These are phyloP conservation scores for Fusarium nematophilum DNA, from an alignment of 2,329 filamentous ascomycete species.

Conservation along the genomic window DNA sequence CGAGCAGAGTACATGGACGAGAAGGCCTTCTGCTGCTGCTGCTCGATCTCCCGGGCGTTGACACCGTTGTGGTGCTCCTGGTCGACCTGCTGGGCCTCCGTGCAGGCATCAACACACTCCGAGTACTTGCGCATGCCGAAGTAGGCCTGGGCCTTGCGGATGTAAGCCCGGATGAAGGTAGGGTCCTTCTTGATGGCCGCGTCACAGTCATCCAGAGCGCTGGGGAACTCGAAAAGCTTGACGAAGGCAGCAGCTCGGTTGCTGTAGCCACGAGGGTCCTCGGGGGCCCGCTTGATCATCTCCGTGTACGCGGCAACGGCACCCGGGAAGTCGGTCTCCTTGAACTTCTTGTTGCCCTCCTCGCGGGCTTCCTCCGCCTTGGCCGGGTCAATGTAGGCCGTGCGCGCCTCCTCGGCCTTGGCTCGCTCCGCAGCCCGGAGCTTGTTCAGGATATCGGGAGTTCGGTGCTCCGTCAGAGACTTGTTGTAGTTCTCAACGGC, in stretches of 20 bases:
- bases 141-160: slow-evolving; percentile 94
- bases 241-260: slow-evolving; percentile 97
- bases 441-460: slow-evolving; percentile 92
- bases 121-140: slow-evolving; percentile 99
- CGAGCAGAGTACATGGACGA: slow-evolving; percentile 89
- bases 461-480: slow-evolving; percentile 96
- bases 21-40: slow-evolving; percentile 93
- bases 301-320: slow-evolving; percentile 94
- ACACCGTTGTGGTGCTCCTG: slow-evolving; percentile 74
- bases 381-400: slow-evolving; percentile 86
- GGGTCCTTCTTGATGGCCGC: slow-evolving; percentile 89
- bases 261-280: slow-evolving; percentile 93
- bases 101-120: slow-evolving; percentile 90
- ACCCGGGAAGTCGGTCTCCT: slow-evolving; percentile 93
- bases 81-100: slow-evolving; percentile 83
- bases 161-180: slow-evolving; percentile 94
- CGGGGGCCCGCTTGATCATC: slow-evolving; percentile 95
- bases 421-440: slow-evolving; percentile 90
- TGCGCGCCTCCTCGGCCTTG: slow-evolving; percentile 79
- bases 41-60: slow-evolving; percentile 91
- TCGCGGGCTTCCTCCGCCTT: slow-evolving; percentile 97
- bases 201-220: slow-evolving; percentile 92
- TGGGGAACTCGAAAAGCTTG: slow-evolving; percentile 96
- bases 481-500: slow-evolving; percentile 93
- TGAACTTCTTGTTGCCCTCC: slow-evolving; percentile 96